These are phyloP conservation scores for Marsdenia floribunda DNA, from an alignment of 257 asterid genomes.

Conservation along the genomic window DNA sequence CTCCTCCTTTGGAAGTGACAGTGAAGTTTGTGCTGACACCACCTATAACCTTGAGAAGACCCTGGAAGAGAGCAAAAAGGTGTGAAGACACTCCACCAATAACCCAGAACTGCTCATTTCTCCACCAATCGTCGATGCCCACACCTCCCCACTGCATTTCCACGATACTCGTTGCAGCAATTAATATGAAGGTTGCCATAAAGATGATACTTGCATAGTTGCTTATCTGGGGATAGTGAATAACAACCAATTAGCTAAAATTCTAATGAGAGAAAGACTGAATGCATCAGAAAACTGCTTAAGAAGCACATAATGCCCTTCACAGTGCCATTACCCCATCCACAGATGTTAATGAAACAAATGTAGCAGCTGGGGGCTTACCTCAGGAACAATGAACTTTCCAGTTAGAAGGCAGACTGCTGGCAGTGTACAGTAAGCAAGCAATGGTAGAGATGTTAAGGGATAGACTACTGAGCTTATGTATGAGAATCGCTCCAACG, in stretches of 20 bases:
- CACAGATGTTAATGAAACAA: not conserved
- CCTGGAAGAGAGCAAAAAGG: conserved; percentile 86
- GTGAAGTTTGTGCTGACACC: conserved; percentile 94
- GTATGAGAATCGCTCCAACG: conserved; percentile 89
- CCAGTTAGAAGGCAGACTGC: conserved; percentile 95
- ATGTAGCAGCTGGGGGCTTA: conserved; percentile 13
- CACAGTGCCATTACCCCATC: not conserved
- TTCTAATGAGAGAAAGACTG: not conserved
- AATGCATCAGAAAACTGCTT: not conserved
- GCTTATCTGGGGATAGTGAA: conserved; percentile 57
- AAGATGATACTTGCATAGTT: conserved; percentile 84
- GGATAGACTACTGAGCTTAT: conserved; percentile 91
- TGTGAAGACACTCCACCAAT: conserved; percentile 90
- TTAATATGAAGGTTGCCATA: conserved; percentile 72
- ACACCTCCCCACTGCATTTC: conserved; percentile 98
- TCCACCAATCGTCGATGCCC: conserved; percentile 82
- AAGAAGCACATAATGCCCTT: not conserved
- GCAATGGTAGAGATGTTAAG: conserved; percentile 81
- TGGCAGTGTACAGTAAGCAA: conserved; percentile 82
- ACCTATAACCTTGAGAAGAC: conserved; percentile 85
- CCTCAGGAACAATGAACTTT: conserved; percentile 91
- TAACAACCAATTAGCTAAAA: conserved; percentile 3
- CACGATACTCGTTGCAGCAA: conserved; percentile 71
- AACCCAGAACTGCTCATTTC: conserved; percentile 99
- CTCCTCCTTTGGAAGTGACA: conserved; percentile 93